These are phyloP conservation scores for Diplogelasinospora grovesii DNA, from an alignment of 495 filamentous ascomycete species.

Conservation along the genomic window DNA sequence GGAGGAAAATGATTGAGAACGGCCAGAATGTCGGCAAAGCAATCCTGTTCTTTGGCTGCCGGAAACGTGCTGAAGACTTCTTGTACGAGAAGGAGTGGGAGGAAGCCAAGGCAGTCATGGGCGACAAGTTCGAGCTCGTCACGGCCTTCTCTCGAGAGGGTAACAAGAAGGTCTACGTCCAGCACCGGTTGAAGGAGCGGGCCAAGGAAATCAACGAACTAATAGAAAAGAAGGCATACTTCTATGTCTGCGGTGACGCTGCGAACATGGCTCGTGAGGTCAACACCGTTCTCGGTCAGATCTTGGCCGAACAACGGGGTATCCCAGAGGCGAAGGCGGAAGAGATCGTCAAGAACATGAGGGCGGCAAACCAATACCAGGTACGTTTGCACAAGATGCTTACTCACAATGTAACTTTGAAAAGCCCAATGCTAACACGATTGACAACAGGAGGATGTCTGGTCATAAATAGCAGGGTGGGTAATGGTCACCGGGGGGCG, in stretches of 20 bases:
- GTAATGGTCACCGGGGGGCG: too few relatives aligned
- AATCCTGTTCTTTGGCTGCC: constrained; percentile 90
- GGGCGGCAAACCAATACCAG: constrained; percentile 90
- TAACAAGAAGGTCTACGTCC: constrained; percentile 88
- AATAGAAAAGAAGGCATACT: constrained; percentile 78
- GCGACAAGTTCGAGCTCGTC: constrained; percentile 79
- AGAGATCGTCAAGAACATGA: constrained; percentile 94
- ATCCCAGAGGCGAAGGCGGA: constrained; percentile 80
- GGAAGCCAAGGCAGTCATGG: constrained; percentile 75
- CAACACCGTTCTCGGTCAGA: constrained; percentile 74
- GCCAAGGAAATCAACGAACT: constrained; percentile 83
- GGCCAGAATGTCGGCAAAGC: constrained; percentile 86
- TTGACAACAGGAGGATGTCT: constrained; percentile 65
- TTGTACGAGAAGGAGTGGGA: constrained; percentile 89
- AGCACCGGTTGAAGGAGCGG: constrained; percentile 80
- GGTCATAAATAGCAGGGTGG: constrained; percentile 68
- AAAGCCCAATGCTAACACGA: constrained; percentile 5
- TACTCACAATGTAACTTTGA: neutral
- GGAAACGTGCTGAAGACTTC: constrained; percentile 80
- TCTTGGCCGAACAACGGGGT: constrained; percentile 75
- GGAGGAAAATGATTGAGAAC: constrained; percentile 68
- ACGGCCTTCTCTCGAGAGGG: constrained; percentile 89
- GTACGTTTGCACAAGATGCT: constrained; percentile 49
- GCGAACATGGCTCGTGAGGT: constrained; percentile 98
- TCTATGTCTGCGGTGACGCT: constrained; percentile 98